Percentiles rank a stretch among this genome's conserved stretches.
phyloP scores from a whole-genome alignment of 2,329 filamentous ascomycete genomes.

The Pseudogymnoascus sp. region DNA sequence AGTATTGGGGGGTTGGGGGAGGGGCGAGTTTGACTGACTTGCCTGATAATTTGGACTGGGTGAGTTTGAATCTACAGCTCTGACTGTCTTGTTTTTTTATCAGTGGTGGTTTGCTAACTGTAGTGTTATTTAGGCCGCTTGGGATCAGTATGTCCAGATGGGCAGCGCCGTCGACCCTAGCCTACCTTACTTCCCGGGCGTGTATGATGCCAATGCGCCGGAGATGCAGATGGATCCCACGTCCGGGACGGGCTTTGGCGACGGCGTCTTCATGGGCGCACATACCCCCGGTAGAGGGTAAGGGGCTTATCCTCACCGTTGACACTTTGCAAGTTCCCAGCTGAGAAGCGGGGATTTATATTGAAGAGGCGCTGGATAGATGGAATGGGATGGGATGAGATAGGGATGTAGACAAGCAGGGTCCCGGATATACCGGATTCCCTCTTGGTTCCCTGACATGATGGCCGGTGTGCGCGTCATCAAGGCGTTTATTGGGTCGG shows the following conservation, averaged over 20 bases:
- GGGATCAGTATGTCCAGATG: constrained; percentile 63
- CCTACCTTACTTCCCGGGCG: background rate
- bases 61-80: constrained; percentile 31
- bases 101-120: too few species aligned
- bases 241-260: constrained; percentile 16
- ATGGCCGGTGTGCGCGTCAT: background rate
- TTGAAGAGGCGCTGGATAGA: background rate
- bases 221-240: background rate
- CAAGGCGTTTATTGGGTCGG: background rate
- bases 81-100: too few species aligned
- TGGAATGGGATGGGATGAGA: background rate
- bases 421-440: background rate
- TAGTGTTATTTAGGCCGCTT: constrained; percentile 42
- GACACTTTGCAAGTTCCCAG: background rate
- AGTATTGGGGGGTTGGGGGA: constrained; percentile 34
- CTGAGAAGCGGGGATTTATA: background rate
- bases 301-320: constrained; percentile 2
- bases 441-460: background rate
- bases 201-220: background rate
- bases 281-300: constrained; percentile 26
- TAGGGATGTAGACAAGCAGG: background rate
- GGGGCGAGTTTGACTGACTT: constrained; percentile 42
- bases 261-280: constrained; percentile 29
- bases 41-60: constrained; percentile 55
- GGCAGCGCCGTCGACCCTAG: constrained; percentile 27